Conservation (phyloP, 495 filamentous ascomycete genomes). For the Aspergillus diversus region DNA sequence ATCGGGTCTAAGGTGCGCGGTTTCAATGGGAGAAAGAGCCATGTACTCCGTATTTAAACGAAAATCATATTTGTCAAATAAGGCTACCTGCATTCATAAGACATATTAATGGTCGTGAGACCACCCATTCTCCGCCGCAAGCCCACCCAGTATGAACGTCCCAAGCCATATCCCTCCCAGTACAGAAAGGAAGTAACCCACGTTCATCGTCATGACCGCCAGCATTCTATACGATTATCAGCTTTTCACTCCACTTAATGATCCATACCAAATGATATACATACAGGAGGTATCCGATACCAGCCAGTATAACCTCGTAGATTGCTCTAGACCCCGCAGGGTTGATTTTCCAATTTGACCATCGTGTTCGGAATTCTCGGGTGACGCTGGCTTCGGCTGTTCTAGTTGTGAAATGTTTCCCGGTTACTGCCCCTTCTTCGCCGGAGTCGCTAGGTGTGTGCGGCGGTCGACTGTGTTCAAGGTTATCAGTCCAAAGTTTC, state of each 20-base stretch:
- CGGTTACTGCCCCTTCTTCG: neutral
- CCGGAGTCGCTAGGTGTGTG: neutral
- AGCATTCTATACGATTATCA: slow-evolving; percentile 30
- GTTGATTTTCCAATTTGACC: slow-evolving; percentile 35
- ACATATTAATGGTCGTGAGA: slow-evolving; percentile 19
- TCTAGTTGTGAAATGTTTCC: neutral
- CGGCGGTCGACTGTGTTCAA: neutral
- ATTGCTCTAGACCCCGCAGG: slow-evolving; percentile 30
- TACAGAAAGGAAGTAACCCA: slow-evolving; percentile 36
- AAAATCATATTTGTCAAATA: neutral
- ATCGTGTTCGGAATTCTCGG: slow-evolving; percentile 28
- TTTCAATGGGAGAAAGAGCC: no score
- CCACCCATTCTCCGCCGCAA: slow-evolving; percentile 32
- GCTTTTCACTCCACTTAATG: neutral
- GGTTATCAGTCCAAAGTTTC: slow-evolving; percentile 29
- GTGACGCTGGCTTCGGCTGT: neutral
- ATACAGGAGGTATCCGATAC: slow-evolving; percentile 34
- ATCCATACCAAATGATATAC: slow-evolving; percentile 1
- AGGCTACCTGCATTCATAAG: neutral
- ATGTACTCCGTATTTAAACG: no score
- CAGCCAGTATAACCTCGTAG: slow-evolving; percentile 28
- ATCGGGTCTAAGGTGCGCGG: no score
- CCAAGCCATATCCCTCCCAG: slow-evolving; percentile 34
- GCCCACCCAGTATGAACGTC: slow-evolving; percentile 37
- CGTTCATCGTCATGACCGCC: slow-evolving; percentile 40